Conservation (phyloP, 2,329 filamentous ascomycete genomes). For the Lachnellula occidentalis region DNA sequence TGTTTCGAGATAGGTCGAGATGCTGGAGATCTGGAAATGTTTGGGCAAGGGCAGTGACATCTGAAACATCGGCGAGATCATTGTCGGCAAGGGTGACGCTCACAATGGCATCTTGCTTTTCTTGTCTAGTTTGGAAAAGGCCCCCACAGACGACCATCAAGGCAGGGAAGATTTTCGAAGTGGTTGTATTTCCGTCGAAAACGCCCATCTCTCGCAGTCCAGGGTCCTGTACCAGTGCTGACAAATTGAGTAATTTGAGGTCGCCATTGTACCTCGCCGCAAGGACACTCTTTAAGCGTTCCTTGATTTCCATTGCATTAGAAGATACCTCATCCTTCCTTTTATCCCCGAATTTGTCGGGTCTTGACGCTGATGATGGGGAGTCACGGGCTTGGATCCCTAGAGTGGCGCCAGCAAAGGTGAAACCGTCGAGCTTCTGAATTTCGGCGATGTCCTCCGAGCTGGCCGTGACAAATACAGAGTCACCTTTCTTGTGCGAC, state of each 20-base stretch:
- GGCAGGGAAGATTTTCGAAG: slow-evolving; percentile 80
- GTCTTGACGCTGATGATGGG: slow-evolving; percentile 1
- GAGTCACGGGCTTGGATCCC: slow-evolving; percentile 42
- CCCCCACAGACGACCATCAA: slow-evolving; percentile 82
- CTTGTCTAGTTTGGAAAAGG: slow-evolving; percentile 65
- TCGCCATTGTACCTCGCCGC: slow-evolving; percentile 65
- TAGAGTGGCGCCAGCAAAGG: slow-evolving; percentile 61
- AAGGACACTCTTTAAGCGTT: slow-evolving; percentile 66
- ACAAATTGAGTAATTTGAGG: slow-evolving; percentile 76
- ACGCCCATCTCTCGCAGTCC: slow-evolving; percentile 66
- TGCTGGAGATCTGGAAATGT: slow-evolving; percentile 84
- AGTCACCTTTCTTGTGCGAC: slow-evolving; percentile 65
- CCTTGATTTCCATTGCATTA: slow-evolving; percentile 55
- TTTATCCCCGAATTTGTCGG: slow-evolving; percentile 28
- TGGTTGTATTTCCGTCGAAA: slow-evolving; percentile 57
- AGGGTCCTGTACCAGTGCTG: slow-evolving; percentile 67
- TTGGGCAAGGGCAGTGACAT: slow-evolving; percentile 68
- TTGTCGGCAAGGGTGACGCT: slow-evolving; percentile 82
- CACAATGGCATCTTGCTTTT: slow-evolving; percentile 71
- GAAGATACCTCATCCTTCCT: slow-evolving; percentile 42
- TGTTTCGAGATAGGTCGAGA: slow-evolving; percentile 82
- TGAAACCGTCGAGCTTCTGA: slow-evolving; percentile 61
- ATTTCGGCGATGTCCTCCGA: slow-evolving; percentile 60
- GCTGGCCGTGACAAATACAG: slow-evolving; percentile 61
- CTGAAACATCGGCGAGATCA: slow-evolving; percentile 63